These are phyloP conservation scores for Plasmopara halstedii DNA, from an alignment of 352 stramenopile species.

Conservation along the genomic window DNA sequence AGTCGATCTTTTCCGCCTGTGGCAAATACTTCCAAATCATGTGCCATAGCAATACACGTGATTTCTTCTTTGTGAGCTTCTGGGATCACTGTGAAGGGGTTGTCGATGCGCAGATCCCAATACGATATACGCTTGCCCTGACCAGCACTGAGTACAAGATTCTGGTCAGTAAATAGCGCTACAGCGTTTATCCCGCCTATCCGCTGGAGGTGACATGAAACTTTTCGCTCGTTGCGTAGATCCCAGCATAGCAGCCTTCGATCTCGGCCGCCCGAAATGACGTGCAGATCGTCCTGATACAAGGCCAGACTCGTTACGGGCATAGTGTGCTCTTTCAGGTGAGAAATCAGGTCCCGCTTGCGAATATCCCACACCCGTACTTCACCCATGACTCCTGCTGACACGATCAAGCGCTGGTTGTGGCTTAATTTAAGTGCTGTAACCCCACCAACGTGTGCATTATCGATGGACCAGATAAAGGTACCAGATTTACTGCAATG, in stretches of 20 bases:
- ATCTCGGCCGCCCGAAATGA: constrained; percentile 85
- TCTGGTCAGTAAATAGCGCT: constrained; percentile 81
- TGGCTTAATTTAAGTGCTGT: constrained; percentile 85
- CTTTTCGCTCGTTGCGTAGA: constrained; percentile 74
- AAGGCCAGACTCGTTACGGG: constrained; percentile 78
- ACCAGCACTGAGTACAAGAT: constrained; percentile 84
- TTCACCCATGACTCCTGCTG: constrained; percentile 74
- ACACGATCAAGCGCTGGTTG: constrained; percentile 86
- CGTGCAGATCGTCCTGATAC: constrained; percentile 86
- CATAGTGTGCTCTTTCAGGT: constrained; percentile 91
- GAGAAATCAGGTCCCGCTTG: constrained; percentile 82
- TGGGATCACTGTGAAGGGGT: constrained; percentile 70
- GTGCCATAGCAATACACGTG: constrained; percentile 83
- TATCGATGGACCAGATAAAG: constrained; percentile 84
- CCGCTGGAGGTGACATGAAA: constrained; percentile 86
- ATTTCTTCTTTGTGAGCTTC: constrained; percentile 79
- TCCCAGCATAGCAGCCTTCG: constrained; percentile 90
- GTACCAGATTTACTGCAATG: constrained; percentile 82
- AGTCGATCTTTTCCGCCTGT: constrained; percentile 83
- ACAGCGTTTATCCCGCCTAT: constrained; percentile 92
- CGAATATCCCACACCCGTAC: constrained; percentile 92
- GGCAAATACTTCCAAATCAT: constrained; percentile 78
- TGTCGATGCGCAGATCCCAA: constrained; percentile 87
- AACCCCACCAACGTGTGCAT: constrained; percentile 84
- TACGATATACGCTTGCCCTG: constrained; percentile 91